Percentiles rank a stretch among this genome's conserved stretches.
Conservation (phyloP, 768 basidiomycete species). For the Pisolithus marmoratus region DNA sequence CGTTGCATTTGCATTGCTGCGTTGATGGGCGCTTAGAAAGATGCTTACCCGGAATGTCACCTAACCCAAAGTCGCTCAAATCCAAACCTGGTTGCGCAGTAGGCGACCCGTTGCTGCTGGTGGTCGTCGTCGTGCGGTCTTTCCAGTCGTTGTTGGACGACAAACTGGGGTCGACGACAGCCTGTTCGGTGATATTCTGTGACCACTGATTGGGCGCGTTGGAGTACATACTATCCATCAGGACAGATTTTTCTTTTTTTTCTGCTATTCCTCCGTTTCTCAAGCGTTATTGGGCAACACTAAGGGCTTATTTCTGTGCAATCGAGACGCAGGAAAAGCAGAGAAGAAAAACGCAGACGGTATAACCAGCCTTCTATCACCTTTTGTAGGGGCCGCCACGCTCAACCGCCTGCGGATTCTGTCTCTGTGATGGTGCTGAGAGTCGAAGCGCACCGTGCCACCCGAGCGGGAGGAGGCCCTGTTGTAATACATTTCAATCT, state of each 20-base stretch:
- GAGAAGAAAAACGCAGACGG: constrained; percentile 31
- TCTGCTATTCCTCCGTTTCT: constrained; percentile 32
- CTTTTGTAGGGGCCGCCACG: constrained; percentile 32
- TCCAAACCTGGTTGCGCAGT: constrained; percentile 32
- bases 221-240: constrained; percentile 43
- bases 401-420: constrained; percentile 35
- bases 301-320: constrained; percentile 43
- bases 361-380: constrained; percentile 35
- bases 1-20: background rate
- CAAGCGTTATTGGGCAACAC: constrained; percentile 37
- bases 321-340: constrained; percentile 31
- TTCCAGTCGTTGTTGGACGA: constrained; percentile 36
- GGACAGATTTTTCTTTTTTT: constrained; percentile 35
- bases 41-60: constrained; percentile 40
- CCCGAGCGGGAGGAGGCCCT: constrained; percentile 11
- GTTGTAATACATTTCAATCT: constrained; percentile 20
- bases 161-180: constrained; percentile 26
- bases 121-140: constrained; percentile 25
- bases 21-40: constrained; percentile 24
- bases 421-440: constrained; percentile 36
- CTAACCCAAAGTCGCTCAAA: constrained; percentile 39
- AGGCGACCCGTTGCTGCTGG: constrained; percentile 15
- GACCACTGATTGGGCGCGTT: constrained; percentile 38
- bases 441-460: constrained; percentile 31
- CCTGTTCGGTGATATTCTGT: constrained; percentile 33